phyloP scores from a whole-genome alignment of 768 basidiomycete genomes.

The Tulasnella sp. region DNA sequence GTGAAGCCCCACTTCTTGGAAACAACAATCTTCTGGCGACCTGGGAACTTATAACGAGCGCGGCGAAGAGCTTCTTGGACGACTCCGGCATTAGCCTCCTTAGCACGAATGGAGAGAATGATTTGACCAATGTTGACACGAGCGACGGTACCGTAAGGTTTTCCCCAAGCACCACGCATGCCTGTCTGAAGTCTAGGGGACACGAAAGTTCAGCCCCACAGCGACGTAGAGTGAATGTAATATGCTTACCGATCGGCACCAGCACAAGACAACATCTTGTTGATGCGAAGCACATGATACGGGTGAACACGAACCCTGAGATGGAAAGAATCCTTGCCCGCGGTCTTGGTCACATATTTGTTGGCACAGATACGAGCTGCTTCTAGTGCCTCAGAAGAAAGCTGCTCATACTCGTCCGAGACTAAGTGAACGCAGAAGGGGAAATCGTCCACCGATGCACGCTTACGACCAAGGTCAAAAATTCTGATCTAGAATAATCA shows the following conservation, averaged over 20 bases:
- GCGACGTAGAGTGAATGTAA: background rate
- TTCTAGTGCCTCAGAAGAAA: conserved; percentile 90
- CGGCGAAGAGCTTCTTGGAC: conserved; percentile 95
- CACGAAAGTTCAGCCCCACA: background rate
- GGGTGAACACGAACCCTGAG: conserved; percentile 94
- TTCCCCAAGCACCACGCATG: conserved; percentile 99
- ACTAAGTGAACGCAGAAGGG: conserved; percentile 94
- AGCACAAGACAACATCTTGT: conserved; percentile 99
- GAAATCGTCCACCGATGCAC: conserved; percentile 94
- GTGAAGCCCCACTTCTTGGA: conserved; percentile 99
- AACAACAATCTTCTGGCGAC: conserved; percentile 91
- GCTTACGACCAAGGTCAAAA: conserved; percentile 91
- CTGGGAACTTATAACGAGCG: conserved; percentile 99
- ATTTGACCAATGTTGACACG: conserved; percentile 97
- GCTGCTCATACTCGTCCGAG: conserved; percentile 95
- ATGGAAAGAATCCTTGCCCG: conserved; percentile 99
- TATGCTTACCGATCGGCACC: conserved; percentile 81
- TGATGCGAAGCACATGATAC: conserved; percentile 97
- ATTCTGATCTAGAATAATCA: conserved; percentile 63
- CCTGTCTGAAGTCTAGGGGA: conserved; percentile 68
- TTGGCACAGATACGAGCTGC: conserved; percentile 98
- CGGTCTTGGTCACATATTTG: conserved; percentile 98
- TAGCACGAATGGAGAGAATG: conserved; percentile 82
- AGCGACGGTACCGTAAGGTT: conserved; percentile 91
- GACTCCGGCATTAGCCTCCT: conserved; percentile 73